Evolutionary conservation across 1,284 basidiomycete genomes (phyloP).

Genomic region (Moesziomyces sp.): DNA sequence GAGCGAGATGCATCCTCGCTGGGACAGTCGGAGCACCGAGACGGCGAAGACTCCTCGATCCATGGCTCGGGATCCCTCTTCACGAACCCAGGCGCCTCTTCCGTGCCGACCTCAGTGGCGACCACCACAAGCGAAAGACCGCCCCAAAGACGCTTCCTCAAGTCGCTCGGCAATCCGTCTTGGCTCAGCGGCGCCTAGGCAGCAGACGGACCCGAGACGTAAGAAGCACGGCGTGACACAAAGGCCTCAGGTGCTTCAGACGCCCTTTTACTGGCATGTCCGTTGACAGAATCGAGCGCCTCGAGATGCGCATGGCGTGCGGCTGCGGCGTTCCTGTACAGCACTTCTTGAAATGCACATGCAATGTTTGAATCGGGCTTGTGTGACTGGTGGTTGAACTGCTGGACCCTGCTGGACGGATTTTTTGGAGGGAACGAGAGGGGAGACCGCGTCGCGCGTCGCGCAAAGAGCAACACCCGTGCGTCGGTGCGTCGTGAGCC

Average conservation of each 20-base stretch:
- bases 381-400: no score
- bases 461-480: constrained; percentile 33
- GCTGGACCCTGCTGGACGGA: background rate
- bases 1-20: background rate
- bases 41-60: background rate
- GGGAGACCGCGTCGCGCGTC: constrained; percentile 40
- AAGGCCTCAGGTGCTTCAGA: no score
- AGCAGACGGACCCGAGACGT: background rate
- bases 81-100: background rate
- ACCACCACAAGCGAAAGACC: constrained; percentile 10
- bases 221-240: no score
- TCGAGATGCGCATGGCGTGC: no score
- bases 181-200: constrained; percentile 11
- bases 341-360: no score
- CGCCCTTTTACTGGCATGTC: no score
- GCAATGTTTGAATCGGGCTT: no score
- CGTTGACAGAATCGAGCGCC: no score
- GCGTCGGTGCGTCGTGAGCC: background rate
- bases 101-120: background rate
- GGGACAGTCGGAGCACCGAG: no score
- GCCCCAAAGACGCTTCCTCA: constrained; percentile 28
- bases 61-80: background rate
- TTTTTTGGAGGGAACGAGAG: constrained; percentile 5
- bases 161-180: constrained; percentile 7
- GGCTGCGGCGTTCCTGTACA: no score